A percentile compares a stretch with the other conserved stretches of the same genome.
These are phyloP conservation scores for Psidium guajava DNA, from an alignment of 345 rosid species.

Conservation along the genomic window DNA sequence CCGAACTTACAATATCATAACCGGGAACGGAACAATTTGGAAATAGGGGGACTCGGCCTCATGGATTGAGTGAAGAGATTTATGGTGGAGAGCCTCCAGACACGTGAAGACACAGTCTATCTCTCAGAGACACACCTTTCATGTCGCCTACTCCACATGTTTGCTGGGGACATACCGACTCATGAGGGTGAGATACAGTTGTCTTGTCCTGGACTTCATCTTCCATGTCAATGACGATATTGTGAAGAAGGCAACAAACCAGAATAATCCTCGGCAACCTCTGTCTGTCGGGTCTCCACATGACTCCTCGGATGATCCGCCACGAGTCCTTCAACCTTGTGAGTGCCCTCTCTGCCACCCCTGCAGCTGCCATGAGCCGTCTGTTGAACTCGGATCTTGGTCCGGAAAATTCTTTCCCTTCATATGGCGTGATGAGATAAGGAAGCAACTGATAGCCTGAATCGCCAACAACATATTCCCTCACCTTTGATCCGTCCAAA, in stretches of 20 bases:
- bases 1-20: neutral
- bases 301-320: constrained; percentile 48
- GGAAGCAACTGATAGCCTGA: constrained; percentile 49
- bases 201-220: constrained; percentile 21
- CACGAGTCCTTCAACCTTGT: constrained; percentile 41
- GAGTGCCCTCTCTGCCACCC: constrained; percentile 44
- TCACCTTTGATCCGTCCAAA: constrained; percentile 28
- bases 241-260: constrained; percentile 62
- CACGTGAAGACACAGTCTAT: constrained; percentile 27
- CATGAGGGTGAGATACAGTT: constrained; percentile 21
- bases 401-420: constrained; percentile 27
- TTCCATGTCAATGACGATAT: constrained; percentile 46
- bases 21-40: neutral
- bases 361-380: constrained; percentile 20
- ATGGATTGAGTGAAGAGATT: neutral
- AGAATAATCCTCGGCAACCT: constrained; percentile 52
- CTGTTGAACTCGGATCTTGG: constrained; percentile 30
- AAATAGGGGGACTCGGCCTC: neutral
- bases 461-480: constrained; percentile 56
- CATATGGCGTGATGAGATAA: constrained; percentile 41
- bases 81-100: constrained; percentile 17
- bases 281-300: constrained; percentile 65
- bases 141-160: constrained; percentile 22
- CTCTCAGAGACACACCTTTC: constrained; percentile 32
- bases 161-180: constrained; percentile 30